These are phyloP conservation scores for Lasiodiplodia hormozganensis DNA, from an alignment of 2,329 filamentous ascomycete species.

Conservation along the genomic window DNA sequence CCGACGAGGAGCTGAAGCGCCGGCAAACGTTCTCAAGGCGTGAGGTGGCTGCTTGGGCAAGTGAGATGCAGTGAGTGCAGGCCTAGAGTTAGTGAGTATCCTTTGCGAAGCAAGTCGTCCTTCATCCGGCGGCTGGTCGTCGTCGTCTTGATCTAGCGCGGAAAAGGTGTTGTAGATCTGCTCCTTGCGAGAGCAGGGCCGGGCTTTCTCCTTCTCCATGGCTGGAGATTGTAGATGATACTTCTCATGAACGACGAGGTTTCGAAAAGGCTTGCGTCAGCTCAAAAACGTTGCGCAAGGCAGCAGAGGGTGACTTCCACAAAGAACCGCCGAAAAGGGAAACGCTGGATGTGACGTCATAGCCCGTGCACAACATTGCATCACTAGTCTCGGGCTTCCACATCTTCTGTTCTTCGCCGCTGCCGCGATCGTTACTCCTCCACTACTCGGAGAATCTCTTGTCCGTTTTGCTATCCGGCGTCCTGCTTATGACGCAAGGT, in stretches of 20 bases:
- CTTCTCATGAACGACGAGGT: neutral
- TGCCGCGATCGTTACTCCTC: no score
- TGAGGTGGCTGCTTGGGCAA: neutral
- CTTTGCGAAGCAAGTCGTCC: slow-evolving; percentile 33
- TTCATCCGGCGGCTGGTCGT: slow-evolving; percentile 34
- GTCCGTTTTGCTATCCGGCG: no score
- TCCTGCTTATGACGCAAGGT: no score
- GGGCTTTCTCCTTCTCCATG: slow-evolving; percentile 5
- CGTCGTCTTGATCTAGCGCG: slow-evolving; percentile 32
- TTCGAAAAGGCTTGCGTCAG: neutral
- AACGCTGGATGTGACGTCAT: neutral
- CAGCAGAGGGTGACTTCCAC: slow-evolving; percentile 3
- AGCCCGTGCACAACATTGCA: no score
- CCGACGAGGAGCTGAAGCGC: neutral
- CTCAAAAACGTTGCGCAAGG: slow-evolving; percentile 2
- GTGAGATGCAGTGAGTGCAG: neutral
- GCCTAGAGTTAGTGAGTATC: slow-evolving; percentile 25
- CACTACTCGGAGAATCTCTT: no score
- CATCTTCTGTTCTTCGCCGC: no score
- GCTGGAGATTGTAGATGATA: neutral
- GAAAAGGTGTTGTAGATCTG: slow-evolving; percentile 34
- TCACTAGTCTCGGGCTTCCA: no score
- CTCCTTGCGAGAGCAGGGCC: slow-evolving; percentile 31
- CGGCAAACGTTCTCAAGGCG: neutral
- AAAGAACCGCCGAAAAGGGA: neutral